Evolutionary conservation across 495 filamentous ascomycete genomes (phyloP).

Genomic region (Cladorrhinum samala): DNA sequence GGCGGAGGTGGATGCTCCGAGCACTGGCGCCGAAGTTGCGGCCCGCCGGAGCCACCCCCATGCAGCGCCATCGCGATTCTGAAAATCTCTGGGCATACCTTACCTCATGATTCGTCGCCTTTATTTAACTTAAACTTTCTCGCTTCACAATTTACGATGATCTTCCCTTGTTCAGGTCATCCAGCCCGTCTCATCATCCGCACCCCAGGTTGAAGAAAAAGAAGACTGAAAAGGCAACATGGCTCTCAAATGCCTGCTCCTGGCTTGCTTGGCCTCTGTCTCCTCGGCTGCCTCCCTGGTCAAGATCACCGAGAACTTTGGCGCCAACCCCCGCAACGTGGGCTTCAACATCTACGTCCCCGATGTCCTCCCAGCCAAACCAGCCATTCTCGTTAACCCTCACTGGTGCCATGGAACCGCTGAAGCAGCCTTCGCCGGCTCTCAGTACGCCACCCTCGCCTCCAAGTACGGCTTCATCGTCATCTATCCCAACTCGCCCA

Average conservation of each 20-base stretch:
- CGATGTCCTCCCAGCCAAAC: slow-evolving; percentile 41
- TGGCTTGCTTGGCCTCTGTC: slow-evolving; percentile 3
- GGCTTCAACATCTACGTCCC: slow-evolving; percentile 53
- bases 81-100: neutral
- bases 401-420: slow-evolving; percentile 46
- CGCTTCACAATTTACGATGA: neutral
- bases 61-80: neutral
- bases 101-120: neutral
- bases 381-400: slow-evolving; percentile 52
- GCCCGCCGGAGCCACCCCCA: neutral
- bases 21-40: slow-evolving; percentile 8
- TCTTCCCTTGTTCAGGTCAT: neutral
- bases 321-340: slow-evolving; percentile 46
- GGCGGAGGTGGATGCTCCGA: slow-evolving; percentile 1
- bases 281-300: slow-evolving; percentile 22
- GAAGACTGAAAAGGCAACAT: neutral
- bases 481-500: slow-evolving; percentile 48
- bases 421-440: slow-evolving; percentile 24
- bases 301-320: slow-evolving; percentile 33
- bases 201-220: neutral
- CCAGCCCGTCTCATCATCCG: neutral
- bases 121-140: neutral
- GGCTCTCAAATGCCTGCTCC: neutral
- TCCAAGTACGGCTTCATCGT: slow-evolving; percentile 48
- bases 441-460: slow-evolving; percentile 39